Evolutionary conservation across 768 basidiomycete genomes (phyloP), one percentile per base, ranked within the genome.

Genomic region (Phanerochaete carnosa): DNA sequence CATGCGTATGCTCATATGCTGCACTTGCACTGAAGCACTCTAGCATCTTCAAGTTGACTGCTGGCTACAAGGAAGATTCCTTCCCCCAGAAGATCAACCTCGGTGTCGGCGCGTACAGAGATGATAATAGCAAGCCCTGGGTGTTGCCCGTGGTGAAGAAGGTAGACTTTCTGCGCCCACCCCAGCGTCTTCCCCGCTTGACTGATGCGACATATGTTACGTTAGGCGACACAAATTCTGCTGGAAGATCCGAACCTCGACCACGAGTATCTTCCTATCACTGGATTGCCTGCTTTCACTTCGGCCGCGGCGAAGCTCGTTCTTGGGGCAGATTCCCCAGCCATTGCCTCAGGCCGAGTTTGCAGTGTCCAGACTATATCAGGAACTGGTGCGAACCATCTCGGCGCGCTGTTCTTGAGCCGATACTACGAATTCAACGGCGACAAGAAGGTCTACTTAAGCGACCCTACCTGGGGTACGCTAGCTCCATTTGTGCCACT

Each of bases 381-480:
- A 15, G 95, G 95, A 28, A 98, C 95, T 1, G 95, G 95, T 53
- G 95, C 95, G 52, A 95, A 96, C 77, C 95, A 96, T 74, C 83
- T 96, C 51, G 95, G 87, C 26, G 95, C 88, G 2, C 76, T 94
- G 55, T 97, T 97, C 80, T 75, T 98, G 65, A 86, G 87, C 62
- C 80, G 80, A 62, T 95, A 91, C 77, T 97, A 96, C 76, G 76
- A 60, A 51, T 71, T 69, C 64, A 91, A 83, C 79, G 75, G 76
- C 55, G 73, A 82, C 52, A 88, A 90, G 67, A 83, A 80, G 64
- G 75, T 97, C 63, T 94, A 89, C 73, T 70, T 99, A 67, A 95
- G 95, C 70, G 85, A 94, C 67, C 96, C 96, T 26, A 96, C 96
- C 8, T 99, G 96, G 96, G 88, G 95, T 87, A 76, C 76, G 88